These are phyloP conservation scores for Fibroporia radiculosa DNA, from an alignment of 768 basidiomycete species.

Conservation along the genomic window DNA sequence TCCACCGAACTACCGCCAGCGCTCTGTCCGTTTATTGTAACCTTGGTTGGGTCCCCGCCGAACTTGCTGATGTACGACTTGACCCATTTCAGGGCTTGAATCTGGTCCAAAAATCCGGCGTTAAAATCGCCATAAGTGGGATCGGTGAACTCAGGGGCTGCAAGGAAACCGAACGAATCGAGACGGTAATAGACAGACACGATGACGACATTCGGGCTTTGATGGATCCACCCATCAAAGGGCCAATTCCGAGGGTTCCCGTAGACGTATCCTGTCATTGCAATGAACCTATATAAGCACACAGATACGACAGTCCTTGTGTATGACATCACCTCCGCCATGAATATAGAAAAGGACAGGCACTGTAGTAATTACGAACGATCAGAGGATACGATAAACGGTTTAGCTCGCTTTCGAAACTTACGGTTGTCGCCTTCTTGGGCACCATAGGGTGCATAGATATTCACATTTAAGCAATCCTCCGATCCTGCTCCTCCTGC, in stretches of 20 bases:
- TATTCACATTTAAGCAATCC: too few relatives aligned
- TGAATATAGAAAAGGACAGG: too few relatives aligned
- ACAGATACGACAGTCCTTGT: too few relatives aligned
- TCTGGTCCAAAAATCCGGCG: conserved; percentile 49
- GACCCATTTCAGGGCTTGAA: conserved; percentile 32
- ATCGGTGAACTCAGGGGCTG: conserved; percentile 38
- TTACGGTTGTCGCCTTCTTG: too few relatives aligned
- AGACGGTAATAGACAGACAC: conserved; percentile 64
- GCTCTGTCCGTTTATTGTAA: conserved; percentile 54
- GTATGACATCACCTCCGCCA: too few relatives aligned
- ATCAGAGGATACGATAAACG: too few relatives aligned
- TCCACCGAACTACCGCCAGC: conserved; percentile 50
- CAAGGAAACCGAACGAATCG: conserved; percentile 55
- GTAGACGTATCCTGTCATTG: conserved; percentile 45
- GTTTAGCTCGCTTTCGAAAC: too few relatives aligned
- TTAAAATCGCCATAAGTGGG: conserved; percentile 39
- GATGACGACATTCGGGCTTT: conserved; percentile 52
- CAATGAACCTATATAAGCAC: too few relatives aligned
- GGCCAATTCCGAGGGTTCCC: conserved; percentile 63
- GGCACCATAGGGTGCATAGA: too few relatives aligned
- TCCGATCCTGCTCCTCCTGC: too few relatives aligned
- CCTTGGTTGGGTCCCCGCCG: conserved; percentile 30
- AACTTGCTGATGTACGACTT: conserved; percentile 30
- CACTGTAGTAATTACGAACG: too few relatives aligned
- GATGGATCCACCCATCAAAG: conserved; percentile 58